Conservation (phyloP, 768 basidiomycete species). For the Kwoniella dejecticola region DNA sequence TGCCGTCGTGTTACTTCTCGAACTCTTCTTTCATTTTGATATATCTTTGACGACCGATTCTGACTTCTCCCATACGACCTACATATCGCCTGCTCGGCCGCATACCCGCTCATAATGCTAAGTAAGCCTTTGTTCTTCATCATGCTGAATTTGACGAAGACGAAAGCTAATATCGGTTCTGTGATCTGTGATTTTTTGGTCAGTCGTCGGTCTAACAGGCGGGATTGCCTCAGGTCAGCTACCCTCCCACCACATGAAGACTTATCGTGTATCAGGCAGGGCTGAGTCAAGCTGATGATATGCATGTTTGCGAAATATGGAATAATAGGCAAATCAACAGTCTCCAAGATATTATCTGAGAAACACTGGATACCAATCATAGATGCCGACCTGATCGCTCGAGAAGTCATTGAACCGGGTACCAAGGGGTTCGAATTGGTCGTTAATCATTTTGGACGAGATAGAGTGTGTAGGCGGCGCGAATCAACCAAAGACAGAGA, state of each 20-base stretch:
- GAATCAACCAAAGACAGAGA: too few relatives aligned
- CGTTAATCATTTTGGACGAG: constrained; percentile 68
- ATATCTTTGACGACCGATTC: not conserved
- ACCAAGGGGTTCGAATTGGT: constrained; percentile 72
- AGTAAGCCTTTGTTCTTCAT: constrained; percentile 4
- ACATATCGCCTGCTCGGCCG: not conserved
- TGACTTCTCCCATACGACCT: not conserved
- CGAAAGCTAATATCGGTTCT: too few relatives aligned
- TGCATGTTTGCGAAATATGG: too few relatives aligned
- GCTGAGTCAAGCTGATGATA: too few relatives aligned
- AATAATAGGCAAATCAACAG: constrained; percentile 79
- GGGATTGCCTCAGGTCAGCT: constrained; percentile 75
- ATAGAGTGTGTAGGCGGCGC: constrained; percentile 67
- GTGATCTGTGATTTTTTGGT: not conserved
- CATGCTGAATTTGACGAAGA: too few relatives aligned
- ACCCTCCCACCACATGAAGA: too few relatives aligned
- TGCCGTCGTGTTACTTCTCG: too few relatives aligned
- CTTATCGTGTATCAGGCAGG: too few relatives aligned
- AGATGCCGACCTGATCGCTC: constrained; percentile 88
- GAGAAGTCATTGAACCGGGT: constrained; percentile 80
- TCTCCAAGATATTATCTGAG: constrained; percentile 69
- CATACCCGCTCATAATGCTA: constrained; percentile 14
- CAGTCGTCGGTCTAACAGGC: constrained; percentile 92
- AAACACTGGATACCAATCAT: constrained; percentile 72
- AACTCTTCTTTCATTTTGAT: too few relatives aligned